These are phyloP conservation scores for Candida pseudoglaebosa DNA, from an alignment of 805 yeast genomes.

Conservation along the genomic window DNA sequence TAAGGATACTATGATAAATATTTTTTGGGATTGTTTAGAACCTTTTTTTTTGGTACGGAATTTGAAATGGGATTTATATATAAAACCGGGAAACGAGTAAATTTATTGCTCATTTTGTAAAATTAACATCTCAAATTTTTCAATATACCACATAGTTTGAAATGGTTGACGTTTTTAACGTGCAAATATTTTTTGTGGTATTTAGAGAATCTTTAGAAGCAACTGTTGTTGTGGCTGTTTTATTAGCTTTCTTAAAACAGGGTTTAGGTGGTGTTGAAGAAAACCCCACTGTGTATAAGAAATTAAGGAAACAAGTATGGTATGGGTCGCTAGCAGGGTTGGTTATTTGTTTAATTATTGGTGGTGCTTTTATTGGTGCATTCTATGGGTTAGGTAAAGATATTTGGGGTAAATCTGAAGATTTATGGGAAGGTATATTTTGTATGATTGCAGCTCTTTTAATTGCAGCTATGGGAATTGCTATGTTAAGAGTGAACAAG, in stretches of 20 bases:
- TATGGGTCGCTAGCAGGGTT: conserved; percentile 72
- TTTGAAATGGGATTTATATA: not conserved
- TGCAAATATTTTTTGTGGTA: conserved; percentile 80
- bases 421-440: conserved; percentile 95
- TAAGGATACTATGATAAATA: not conserved
- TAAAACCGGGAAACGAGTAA: not conserved
- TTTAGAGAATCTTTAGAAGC: conserved; percentile 95
- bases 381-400: conserved; percentile 78
- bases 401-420: conserved; percentile 85
- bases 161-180: conserved; percentile 60
- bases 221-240: conserved; percentile 82
- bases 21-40: not conserved
- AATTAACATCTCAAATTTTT: conserved; percentile 1
- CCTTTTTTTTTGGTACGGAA: no score
- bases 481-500: conserved; percentile 92
- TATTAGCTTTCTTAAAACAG: conserved; percentile 87
- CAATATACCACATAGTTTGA: conserved; percentile 1
- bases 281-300: conserved; percentile 53
- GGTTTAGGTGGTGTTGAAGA: conserved; percentile 59
- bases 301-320: conserved; percentile 81
- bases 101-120: not conserved
- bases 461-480: conserved; percentile 92
- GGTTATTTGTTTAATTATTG: conserved; percentile 73
- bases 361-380: conserved; percentile 93
- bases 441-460: conserved; percentile 85